These are phyloP conservation scores for Boletus edulis DNA, from an alignment of 768 basidiomycete genomes.

Conservation along the genomic window DNA sequence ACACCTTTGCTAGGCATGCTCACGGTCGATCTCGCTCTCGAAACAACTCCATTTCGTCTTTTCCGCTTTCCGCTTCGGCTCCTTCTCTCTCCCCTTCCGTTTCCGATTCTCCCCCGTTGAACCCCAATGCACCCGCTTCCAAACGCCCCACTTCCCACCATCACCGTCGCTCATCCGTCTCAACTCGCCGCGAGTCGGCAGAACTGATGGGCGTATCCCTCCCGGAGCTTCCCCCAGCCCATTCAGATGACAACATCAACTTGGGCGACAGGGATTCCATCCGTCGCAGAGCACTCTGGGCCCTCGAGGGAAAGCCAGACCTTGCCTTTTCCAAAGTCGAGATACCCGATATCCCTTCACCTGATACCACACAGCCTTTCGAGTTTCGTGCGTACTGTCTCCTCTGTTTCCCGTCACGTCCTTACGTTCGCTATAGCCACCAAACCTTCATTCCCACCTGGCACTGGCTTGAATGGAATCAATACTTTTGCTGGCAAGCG, in stretches of 20 bases:
- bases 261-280: conserved; percentile 75
- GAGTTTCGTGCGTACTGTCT: conserved; percentile 59
- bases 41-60: conserved; percentile 48
- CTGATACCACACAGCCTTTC: conserved; percentile 56
- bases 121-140: conserved; percentile 14
- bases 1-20: conserved; percentile 34
- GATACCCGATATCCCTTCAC: conserved; percentile 72
- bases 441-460: conserved; percentile 58
- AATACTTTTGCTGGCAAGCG: conserved; percentile 58
- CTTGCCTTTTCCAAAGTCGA: conserved; percentile 72
- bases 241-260: conserved; percentile 65
- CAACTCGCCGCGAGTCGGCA: conserved; percentile 85
- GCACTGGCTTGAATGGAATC: conserved; percentile 37
- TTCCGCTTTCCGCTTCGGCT: conserved; percentile 2
- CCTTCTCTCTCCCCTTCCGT: conserved; percentile 36
- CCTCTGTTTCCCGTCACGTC: not conserved
- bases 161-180: conserved; percentile 81
- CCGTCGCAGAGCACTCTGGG: conserved; percentile 79
- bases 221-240: conserved; percentile 59
- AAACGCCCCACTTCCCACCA: conserved; percentile 78
- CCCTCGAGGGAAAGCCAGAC: conserved; percentile 82
- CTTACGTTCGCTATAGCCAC: conserved; percentile 40
- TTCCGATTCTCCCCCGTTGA: conserved; percentile 35
- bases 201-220: conserved; percentile 85
- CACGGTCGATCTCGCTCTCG: conserved; percentile 61